Evolutionary conservation across 768 basidiomycete species (phyloP).

Genomic region (Boletus insuetus): DNA sequence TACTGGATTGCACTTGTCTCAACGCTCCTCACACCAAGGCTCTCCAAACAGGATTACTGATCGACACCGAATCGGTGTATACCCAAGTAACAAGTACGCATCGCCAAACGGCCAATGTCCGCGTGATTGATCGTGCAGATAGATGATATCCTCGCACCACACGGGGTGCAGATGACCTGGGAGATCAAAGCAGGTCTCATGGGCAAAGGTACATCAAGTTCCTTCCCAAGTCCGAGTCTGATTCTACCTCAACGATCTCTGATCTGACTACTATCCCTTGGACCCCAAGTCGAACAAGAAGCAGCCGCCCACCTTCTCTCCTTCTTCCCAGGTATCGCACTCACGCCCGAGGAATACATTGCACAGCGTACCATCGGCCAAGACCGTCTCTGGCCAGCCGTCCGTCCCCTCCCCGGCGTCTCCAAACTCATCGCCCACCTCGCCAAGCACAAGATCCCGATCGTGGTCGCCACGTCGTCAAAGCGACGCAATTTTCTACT

Average conservation of each 20-base stretch:
- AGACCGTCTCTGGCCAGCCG: constrained; percentile 65
- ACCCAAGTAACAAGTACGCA: constrained; percentile 73
- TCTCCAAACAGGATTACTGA: constrained; percentile 54
- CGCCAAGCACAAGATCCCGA: constrained; percentile 62
- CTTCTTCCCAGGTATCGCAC: constrained; percentile 69
- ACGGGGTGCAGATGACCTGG: constrained; percentile 82
- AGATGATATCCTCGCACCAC: constrained; percentile 71
- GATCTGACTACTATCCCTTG: not conserved
- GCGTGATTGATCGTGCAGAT: constrained; percentile 3
- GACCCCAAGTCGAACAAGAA: constrained; percentile 54
- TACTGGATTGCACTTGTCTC: constrained; percentile 17
- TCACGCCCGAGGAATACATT: constrained; percentile 62
- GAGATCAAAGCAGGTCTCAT: constrained; percentile 86
- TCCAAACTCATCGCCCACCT: constrained; percentile 69
- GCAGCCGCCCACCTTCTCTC: constrained; percentile 69
- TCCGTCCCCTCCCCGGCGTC: constrained; percentile 72
- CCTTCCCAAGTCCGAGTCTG: not conserved
- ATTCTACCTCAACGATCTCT: not conserved
- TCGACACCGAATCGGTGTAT: constrained; percentile 76
- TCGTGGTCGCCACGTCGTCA: constrained; percentile 81
- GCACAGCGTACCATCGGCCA: constrained; percentile 53
- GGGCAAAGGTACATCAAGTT: constrained; percentile 63
- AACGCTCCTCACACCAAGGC: not conserved
- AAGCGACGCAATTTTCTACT: constrained; percentile 59
- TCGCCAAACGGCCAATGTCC: not conserved